Evolutionary conservation across 2,329 filamentous ascomycete genomes (phyloP), one percentile per base, ranked within the genome.

Genomic region (Colletotrichum higginsianum): DNA sequence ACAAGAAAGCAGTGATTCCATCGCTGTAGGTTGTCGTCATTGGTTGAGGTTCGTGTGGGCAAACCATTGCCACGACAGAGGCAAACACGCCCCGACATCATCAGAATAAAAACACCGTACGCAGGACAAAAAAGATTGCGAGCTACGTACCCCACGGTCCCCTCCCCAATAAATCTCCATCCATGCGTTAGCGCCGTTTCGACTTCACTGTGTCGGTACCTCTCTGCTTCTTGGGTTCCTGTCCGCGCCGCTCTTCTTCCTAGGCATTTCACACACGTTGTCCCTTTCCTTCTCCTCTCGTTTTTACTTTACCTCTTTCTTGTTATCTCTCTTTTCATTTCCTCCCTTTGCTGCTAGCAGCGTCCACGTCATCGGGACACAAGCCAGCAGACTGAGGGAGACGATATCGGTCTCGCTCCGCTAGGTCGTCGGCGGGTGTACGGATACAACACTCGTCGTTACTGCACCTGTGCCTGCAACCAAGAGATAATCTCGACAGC

Each of bases 141-240:
- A 44, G 40, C 15, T 44, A 66, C n/a, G 38, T 44, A 30, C 12
- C 21, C 49, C 16, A 30, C 16, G 38, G 26, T 26, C 35, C 42
- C 63, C 49, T 67, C 67, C 30, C 30, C 30, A 35, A 35, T 44
- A 56, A 56, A 66, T 70, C 67, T 61, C 67, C 57, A 67, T 71
- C 56, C 35, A 55, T 57, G 67, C 49, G 42, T 42, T 67, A 71
- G 68, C 64, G 68, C 50, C 57, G 57, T 71, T 61, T 67, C 64
- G 68, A 62, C 67, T 61, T 64, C 53, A 46, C 57, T 67, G 64
- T 62, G 65, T 47, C 52, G 64, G 57, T 71, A 67, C 64, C 35
- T 67, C 44, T 66, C 7, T 47, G 40, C 60, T 46, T 69, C 66
- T 66, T 30, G 67, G 38, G 40, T 56, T 66, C 26, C 67, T 62